phyloP scores from a whole-genome alignment of 2,329 filamentous ascomycete genomes.

The Aquanectria penicillioides region DNA sequence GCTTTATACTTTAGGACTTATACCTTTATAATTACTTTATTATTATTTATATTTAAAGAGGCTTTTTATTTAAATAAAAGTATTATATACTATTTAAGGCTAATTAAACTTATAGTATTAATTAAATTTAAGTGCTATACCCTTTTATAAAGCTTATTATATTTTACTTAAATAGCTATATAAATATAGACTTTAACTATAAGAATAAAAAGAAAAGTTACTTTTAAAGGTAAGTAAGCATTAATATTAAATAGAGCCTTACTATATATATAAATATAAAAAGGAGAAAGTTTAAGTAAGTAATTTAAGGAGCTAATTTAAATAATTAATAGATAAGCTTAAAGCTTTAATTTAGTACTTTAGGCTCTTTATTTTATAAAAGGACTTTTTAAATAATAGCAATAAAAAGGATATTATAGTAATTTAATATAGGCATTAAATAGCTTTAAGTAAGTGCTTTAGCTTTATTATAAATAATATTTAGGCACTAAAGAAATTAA shows the following conservation, averaged over 20 bases:
- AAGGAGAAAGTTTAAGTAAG: too few species aligned
- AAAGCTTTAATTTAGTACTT: constrained; percentile 1
- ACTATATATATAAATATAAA: too few species aligned
- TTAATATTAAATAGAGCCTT: too few species aligned
- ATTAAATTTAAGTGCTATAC: constrained; percentile 2
- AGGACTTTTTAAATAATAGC: background rate
- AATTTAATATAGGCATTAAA: too few species aligned
- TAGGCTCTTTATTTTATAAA: background rate
- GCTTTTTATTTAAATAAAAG: too few species aligned
- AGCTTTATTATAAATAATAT: background rate
- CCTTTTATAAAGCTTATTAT: background rate
- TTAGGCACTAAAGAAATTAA: constrained; percentile 7
- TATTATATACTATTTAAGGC: constrained; percentile 2
- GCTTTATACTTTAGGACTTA: background rate
- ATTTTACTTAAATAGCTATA: constrained; percentile 1
- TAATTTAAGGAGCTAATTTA: too few species aligned
- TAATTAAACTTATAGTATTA: background rate
- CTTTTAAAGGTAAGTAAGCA: background rate
- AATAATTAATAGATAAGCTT: background rate
- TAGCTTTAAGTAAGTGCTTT: background rate
- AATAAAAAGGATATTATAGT: background rate
- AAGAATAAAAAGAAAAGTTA: background rate
- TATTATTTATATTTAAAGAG: background rate
- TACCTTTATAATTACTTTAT: constrained; percentile 2
- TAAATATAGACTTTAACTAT: constrained; percentile 10